Conservation (phyloP, 441 rosid genomes). For the Euphorbia corollata region DNA sequence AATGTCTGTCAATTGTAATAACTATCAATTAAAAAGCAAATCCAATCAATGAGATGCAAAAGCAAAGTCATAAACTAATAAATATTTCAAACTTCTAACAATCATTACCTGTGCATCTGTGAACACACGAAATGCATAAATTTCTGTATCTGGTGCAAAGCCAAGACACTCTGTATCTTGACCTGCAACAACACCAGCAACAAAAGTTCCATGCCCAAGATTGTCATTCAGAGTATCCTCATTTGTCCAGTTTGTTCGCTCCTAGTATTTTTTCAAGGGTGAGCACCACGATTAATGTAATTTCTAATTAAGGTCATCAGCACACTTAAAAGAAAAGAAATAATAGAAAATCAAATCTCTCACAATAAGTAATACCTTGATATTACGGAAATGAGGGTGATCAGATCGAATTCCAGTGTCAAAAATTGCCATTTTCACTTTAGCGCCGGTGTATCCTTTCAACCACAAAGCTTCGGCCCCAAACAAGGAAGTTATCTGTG, state of each 20-base stretch:
- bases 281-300: conserved; percentile 22
- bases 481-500: conserved; percentile 89
- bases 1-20: background rate
- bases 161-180: conserved; percentile 85
- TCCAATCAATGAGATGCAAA: conserved; percentile 5
- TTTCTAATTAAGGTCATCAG: background rate
- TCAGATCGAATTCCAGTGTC: conserved; percentile 93
- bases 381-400: conserved; percentile 95
- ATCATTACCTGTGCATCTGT: conserved; percentile 96
- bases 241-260: conserved; percentile 97
- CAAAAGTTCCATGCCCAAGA: conserved; percentile 99
- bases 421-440: conserved; percentile 97
- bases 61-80: conserved; percentile 8
- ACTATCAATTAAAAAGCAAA: background rate
- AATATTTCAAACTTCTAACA: conserved; percentile 24
- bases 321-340: conserved; percentile 11
- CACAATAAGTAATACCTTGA: conserved; percentile 47
- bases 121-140: conserved; percentile 92
- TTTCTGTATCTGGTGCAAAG: conserved; percentile 91
- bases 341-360: conserved; percentile 2
- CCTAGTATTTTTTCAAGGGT: conserved; percentile 43
- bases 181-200: conserved; percentile 96
- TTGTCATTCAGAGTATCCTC: conserved; percentile 97
- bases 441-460: conserved; percentile 82
- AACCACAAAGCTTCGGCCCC: conserved; percentile 91